Percentiles rank a stretch among this genome's conserved stretches.
These are phyloP conservation scores for Penicillium desertorum DNA, from an alignment of 495 filamentous ascomycete species.

Conservation along the genomic window DNA sequence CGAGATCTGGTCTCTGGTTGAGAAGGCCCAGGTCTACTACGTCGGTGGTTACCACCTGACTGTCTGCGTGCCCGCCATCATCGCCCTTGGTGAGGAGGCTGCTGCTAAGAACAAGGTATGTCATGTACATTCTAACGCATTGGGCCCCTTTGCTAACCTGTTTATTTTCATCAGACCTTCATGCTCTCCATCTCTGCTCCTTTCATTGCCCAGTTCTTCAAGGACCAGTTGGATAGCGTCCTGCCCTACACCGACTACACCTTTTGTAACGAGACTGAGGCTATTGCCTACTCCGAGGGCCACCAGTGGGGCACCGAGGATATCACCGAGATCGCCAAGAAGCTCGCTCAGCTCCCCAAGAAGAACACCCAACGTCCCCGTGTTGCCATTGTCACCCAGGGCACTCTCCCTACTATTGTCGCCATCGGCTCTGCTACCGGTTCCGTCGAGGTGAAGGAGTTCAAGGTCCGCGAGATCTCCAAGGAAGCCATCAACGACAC, in stretches of 20 bases:
- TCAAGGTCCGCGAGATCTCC: constrained; percentile 73
- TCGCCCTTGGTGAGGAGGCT: constrained; percentile 87
- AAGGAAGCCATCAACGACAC: constrained; percentile 84
- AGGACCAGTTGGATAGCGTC: constrained; percentile 82
- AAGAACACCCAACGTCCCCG: constrained; percentile 75
- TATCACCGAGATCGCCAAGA: constrained; percentile 82
- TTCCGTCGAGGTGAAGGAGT: constrained; percentile 69
- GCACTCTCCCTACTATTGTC: constrained; percentile 82
- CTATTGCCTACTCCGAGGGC: constrained; percentile 75
- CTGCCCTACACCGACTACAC: constrained; percentile 93
- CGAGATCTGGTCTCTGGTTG: constrained; percentile 84
- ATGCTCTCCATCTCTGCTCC: constrained; percentile 88
- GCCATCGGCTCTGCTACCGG: constrained; percentile 60
- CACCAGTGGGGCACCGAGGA: constrained; percentile 71
- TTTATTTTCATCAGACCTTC: constrained; percentile 55
- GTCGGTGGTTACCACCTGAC: constrained; percentile 89
- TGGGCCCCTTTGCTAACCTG: constrained; percentile 8
- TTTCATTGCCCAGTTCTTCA: constrained; percentile 97
- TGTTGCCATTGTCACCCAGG: constrained; percentile 89
- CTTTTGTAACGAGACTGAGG: constrained; percentile 96
- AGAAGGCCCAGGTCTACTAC: constrained; percentile 85
- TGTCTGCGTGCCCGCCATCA: constrained; percentile 85
- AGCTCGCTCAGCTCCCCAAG: constrained; percentile 86
- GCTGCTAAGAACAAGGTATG: constrained; percentile 77
- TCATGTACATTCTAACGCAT: not conserved